Conservation (phyloP, 805 yeast genomes). For the Millerozyma acaciae region DNA sequence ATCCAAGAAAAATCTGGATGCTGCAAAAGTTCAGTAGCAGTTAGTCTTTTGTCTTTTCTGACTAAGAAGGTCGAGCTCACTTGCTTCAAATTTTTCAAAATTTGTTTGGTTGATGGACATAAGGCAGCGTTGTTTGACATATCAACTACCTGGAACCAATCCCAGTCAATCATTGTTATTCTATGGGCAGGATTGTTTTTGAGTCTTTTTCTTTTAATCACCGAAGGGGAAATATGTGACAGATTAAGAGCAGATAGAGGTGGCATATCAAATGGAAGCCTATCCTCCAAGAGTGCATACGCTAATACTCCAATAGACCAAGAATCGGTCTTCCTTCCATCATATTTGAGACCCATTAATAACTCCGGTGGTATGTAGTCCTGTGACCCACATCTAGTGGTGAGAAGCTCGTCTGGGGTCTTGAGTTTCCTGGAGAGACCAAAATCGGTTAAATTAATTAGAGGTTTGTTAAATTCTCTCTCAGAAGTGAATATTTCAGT, state of each 20-base stretch:
- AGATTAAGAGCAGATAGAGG: constrained; percentile 40
- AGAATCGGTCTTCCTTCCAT: constrained; percentile 85
- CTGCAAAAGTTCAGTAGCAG: constrained; percentile 9
- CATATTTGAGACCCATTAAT: constrained; percentile 83
- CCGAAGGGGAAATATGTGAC: constrained; percentile 35
- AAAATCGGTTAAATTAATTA: constrained; percentile 74
- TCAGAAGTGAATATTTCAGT: background rate
- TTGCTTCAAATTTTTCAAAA: constrained; percentile 20
- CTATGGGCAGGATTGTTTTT: constrained; percentile 72
- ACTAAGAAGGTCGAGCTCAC: constrained; percentile 34
- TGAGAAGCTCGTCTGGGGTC: constrained; percentile 56
- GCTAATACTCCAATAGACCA: constrained; percentile 96
- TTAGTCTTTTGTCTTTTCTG: constrained; percentile 31
- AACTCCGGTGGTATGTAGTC: constrained; percentile 96
- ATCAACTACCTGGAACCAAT: constrained; percentile 54
- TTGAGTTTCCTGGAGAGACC: constrained; percentile 77
- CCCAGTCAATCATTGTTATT: constrained; percentile 91
- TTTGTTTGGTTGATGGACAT: constrained; percentile 13
- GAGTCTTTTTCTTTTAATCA: constrained; percentile 38
- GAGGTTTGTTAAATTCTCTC: constrained; percentile 1
- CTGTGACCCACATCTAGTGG: constrained; percentile 93
- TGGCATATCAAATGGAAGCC: constrained; percentile 89
- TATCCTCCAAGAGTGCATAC: constrained; percentile 76
- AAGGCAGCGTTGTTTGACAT: constrained; percentile 8
- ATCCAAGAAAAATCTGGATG: constrained; percentile 7